Evolutionary conservation across 257 asterid species (phyloP).

Genomic region (Paulownia fortunei): DNA sequence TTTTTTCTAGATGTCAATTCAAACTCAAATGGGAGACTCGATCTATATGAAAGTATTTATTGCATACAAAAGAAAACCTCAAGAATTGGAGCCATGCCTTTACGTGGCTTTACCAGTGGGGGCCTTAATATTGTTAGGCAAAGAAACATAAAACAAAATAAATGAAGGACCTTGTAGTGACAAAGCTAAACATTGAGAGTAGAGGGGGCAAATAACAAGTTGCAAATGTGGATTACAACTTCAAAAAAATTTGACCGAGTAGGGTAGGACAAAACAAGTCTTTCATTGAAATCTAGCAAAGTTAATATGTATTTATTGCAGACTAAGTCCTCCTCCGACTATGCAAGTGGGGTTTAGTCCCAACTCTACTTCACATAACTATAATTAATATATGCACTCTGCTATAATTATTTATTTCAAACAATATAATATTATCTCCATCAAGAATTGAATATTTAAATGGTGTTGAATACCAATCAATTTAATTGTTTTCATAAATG

Average conservation of each 20-base stretch:
- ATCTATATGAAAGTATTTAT: too few relatives aligned
- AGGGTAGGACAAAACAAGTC: neutral
- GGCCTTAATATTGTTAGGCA: too few relatives aligned
- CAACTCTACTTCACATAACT: neutral
- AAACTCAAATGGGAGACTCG: neutral
- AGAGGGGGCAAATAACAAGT: neutral
- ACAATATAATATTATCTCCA: neutral
- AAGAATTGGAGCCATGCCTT: too few relatives aligned
- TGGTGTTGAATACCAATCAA: neutral
- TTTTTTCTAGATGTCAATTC: too few relatives aligned
- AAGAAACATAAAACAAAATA: neutral
- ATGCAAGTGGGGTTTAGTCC: too few relatives aligned
- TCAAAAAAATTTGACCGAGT: neutral
- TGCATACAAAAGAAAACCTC: too few relatives aligned
- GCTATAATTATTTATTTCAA: neutral
- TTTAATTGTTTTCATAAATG: neutral
- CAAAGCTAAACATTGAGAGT: neutral
- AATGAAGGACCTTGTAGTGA: neutral
- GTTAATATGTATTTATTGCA: neutral
- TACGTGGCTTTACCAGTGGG: too few relatives aligned
- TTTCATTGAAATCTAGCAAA: slow-evolving; percentile 8
- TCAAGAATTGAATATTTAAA: neutral
- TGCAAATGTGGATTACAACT: neutral
- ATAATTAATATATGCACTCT: neutral
- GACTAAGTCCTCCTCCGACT: neutral